phyloP scores from a whole-genome alignment of 2,329 filamentous ascomycete genomes.

The Botrytis byssoidea region DNA sequence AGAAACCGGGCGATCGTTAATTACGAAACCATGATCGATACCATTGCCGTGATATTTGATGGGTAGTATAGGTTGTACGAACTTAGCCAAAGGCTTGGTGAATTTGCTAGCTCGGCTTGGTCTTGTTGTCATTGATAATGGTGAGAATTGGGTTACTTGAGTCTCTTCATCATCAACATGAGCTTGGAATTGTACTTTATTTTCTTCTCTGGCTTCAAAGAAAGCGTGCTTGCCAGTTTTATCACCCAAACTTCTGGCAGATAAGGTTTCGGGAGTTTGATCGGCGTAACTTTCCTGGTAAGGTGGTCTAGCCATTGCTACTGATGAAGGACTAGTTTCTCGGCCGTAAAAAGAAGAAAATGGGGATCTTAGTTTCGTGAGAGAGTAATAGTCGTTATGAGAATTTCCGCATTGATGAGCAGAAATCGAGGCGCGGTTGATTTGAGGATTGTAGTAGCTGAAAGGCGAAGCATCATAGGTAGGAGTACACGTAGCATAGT shows the following conservation, averaged over 20 bases:
- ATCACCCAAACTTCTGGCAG: conserved; percentile 30
- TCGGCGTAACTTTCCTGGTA: background rate
- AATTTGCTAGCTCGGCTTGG: background rate
- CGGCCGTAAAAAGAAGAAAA: conserved; percentile 20
- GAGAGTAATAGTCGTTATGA: background rate
- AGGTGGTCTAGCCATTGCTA: conserved; percentile 36
- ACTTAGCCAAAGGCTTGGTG: background rate
- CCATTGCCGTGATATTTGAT: background rate
- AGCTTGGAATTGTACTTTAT: conserved; percentile 30
- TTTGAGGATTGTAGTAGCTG: background rate
- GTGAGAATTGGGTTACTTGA: background rate
- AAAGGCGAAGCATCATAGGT: background rate
- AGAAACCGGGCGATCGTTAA: background rate
- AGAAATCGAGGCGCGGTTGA: background rate
- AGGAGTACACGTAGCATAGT: background rate
- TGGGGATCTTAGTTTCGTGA: background rate
- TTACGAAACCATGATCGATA: background rate
- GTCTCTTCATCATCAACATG: conserved; percentile 1
- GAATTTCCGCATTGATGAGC: background rate
- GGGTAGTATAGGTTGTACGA: background rate
- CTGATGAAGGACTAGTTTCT: conserved; percentile 42
- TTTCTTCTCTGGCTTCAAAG: conserved; percentile 38
- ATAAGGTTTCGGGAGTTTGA: background rate
- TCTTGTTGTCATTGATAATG: conserved; percentile 1
- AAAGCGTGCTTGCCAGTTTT: conserved; percentile 37